Conservation (phyloP, 2,329 filamentous ascomycete genomes). For the Exophiala mesophila region DNA sequence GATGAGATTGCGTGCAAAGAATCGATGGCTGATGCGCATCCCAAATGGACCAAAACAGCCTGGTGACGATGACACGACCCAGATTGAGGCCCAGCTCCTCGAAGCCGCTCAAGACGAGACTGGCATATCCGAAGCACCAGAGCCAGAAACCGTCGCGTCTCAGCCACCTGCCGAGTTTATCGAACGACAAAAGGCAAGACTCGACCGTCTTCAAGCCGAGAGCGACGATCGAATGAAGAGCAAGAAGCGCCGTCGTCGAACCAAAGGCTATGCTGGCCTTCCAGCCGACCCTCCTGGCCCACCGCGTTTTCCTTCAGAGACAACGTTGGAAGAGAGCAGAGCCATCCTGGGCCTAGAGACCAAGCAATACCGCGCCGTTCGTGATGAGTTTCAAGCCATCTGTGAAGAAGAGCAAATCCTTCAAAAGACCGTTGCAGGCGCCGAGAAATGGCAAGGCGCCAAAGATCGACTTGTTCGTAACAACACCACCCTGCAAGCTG, state of each 20-base stretch:
- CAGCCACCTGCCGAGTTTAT: constrained; percentile 43
- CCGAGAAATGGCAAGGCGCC: constrained; percentile 66
- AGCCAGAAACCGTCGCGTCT: constrained; percentile 2
- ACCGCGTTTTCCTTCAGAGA: constrained; percentile 75
- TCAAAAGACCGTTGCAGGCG: constrained; percentile 71
- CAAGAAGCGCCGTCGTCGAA: constrained; percentile 64
- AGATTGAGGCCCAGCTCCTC: constrained; percentile 28
- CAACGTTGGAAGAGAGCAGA: constrained; percentile 74
- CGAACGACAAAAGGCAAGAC: constrained; percentile 51
- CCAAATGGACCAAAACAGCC: constrained; percentile 52
- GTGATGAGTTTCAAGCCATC: constrained; percentile 64
- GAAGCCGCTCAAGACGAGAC: constrained; percentile 21
- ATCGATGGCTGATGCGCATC: constrained; percentile 62
- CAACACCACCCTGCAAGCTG: constrained; percentile 57
- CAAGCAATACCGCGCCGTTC: constrained; percentile 58
- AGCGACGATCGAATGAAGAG: constrained; percentile 58
- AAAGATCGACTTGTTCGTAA: constrained; percentile 64
- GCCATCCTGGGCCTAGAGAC: constrained; percentile 61
- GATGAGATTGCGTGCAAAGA: constrained; percentile 62
- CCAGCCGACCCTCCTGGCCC: constrained; percentile 64
- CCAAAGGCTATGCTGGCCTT: constrained; percentile 62
- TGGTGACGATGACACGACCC: constrained; percentile 26
- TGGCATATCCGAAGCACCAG: constrained; percentile 3
- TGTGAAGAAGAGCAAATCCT: constrained; percentile 62
- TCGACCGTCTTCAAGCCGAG: constrained; percentile 53